Percentiles rank a stretch among this genome's conserved stretches.
phyloP scores from a whole-genome alignment of 805 yeast species.

The Yamadazyma scolyti region DNA sequence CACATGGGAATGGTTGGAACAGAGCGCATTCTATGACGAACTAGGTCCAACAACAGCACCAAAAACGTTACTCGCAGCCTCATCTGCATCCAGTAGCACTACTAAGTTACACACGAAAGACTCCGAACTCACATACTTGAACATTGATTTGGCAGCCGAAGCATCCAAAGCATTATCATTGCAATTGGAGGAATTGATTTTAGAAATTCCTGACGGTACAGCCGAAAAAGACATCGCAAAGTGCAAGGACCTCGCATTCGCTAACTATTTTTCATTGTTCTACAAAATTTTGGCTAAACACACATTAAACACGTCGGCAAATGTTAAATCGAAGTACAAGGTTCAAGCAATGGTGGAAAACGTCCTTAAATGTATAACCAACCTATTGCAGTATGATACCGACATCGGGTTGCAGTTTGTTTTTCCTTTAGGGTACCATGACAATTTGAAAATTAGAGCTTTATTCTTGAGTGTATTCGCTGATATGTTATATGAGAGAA shows the following conservation, averaged over 20 bases:
- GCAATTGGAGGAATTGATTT: conserved; percentile 51
- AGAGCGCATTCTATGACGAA: conserved; percentile 41
- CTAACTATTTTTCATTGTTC: conserved; percentile 62
- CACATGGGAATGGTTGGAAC: conserved; percentile 52
- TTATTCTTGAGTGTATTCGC: conserved; percentile 78
- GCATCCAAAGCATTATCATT: conserved; percentile 56
- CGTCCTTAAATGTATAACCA: conserved; percentile 62
- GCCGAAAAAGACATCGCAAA: conserved; percentile 50
- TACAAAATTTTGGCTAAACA: conserved; percentile 51
- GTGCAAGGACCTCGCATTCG: conserved; percentile 59
- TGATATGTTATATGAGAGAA: conserved; percentile 48
- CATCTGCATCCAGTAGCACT: conserved; percentile 2
- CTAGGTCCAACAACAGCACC: not conserved
- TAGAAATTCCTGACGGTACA: conserved; percentile 57
- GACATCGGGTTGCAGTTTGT: conserved; percentile 76
- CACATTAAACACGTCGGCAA: conserved; percentile 18
- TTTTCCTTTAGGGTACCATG: conserved; percentile 74
- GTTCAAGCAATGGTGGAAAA: conserved; percentile 55
- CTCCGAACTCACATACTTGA: conserved; percentile 13
- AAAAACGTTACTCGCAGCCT: conserved; percentile 1
- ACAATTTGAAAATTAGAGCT: conserved; percentile 58
- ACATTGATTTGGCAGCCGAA: conserved; percentile 61
- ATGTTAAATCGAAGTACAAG: conserved; percentile 45
- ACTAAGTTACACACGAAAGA: conserved; percentile 3
- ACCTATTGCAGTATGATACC: conserved; percentile 66